These are phyloP conservation scores for Chaetomium strumarium DNA, from an alignment of 2,329 filamentous ascomycete genomes.

Conservation along the genomic window DNA sequence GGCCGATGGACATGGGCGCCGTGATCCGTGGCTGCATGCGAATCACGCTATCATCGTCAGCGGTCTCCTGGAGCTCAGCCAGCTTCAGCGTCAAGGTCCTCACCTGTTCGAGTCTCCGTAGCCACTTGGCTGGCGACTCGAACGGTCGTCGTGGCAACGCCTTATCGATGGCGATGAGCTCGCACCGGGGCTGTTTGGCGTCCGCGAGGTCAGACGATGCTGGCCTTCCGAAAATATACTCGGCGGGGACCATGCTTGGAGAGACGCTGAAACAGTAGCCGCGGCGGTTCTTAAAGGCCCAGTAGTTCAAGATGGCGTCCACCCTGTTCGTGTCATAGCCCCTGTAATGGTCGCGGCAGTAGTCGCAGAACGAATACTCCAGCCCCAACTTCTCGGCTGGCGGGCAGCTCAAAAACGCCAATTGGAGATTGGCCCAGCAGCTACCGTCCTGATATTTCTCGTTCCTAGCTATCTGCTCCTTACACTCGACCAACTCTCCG, in stretches of 20 bases:
- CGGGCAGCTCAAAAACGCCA: neutral
- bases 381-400: neutral
- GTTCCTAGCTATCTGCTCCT: neutral
- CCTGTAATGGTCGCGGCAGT: conserved; percentile 10
- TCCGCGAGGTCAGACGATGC: neutral
- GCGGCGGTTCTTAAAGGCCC: conserved; percentile 6
- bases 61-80: neutral
- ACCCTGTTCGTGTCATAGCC: neutral
- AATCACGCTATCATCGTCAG: neutral
- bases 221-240: conserved; percentile 3
- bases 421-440: neutral
- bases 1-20: conserved; percentile 2
- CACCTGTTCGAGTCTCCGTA: conserved; percentile 9
- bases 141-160: neutral
- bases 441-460: neutral
- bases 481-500: neutral
- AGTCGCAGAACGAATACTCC: conserved; percentile 13
- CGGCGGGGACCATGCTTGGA: neutral
- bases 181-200: neutral
- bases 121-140: conserved; percentile 6
- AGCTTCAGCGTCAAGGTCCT: conserved; percentile 6
- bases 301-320: conserved; percentile 16
- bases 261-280: conserved; percentile 2
- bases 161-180: conserved; percentile 13
- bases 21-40: neutral